These are phyloP conservation scores for Glutinoglossum americanum DNA, from an alignment of 495 filamentous ascomycete species.

Conservation along the genomic window DNA sequence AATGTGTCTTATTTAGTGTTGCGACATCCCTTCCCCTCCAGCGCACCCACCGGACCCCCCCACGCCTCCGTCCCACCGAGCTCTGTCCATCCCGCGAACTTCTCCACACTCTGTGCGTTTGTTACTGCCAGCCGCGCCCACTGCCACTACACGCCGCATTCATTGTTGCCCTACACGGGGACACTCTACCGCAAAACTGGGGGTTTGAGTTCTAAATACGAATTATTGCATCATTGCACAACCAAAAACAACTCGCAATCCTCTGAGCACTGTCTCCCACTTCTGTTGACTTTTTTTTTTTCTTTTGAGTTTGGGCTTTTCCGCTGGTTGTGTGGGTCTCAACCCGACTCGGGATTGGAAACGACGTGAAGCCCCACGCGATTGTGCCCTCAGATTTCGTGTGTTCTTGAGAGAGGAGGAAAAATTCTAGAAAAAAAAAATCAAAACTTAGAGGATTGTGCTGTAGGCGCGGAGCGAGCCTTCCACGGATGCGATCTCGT, in stretches of 20 bases:
- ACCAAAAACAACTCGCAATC: neutral
- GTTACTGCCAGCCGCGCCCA: neutral
- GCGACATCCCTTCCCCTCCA: constrained; percentile 1
- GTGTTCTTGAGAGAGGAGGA: neutral
- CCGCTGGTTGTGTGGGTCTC: neutral
- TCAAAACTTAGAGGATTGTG: neutral
- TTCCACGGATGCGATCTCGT: neutral
- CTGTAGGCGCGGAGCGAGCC: neutral
- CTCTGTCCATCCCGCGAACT: neutral
- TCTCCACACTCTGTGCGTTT: neutral
- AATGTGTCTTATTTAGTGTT: constrained; percentile 1
- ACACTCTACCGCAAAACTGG: neutral
- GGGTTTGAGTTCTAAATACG: neutral
- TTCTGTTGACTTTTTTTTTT: neutral
- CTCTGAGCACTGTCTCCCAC: neutral
- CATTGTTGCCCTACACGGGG: neutral
- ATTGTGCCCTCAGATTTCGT: neutral
- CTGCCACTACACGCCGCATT: neutral
- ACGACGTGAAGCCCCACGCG: neutral
- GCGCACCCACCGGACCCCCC: constrained; percentile 9
- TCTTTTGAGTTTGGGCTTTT: neutral
- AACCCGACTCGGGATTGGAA: neutral
- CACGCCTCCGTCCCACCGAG: constrained; percentile 16
- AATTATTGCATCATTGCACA: neutral
- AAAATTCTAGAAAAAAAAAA: neutral